These are phyloP conservation scores for Erucastrum elatum DNA, from an alignment of 345 rosid species.

Conservation along the genomic window DNA sequence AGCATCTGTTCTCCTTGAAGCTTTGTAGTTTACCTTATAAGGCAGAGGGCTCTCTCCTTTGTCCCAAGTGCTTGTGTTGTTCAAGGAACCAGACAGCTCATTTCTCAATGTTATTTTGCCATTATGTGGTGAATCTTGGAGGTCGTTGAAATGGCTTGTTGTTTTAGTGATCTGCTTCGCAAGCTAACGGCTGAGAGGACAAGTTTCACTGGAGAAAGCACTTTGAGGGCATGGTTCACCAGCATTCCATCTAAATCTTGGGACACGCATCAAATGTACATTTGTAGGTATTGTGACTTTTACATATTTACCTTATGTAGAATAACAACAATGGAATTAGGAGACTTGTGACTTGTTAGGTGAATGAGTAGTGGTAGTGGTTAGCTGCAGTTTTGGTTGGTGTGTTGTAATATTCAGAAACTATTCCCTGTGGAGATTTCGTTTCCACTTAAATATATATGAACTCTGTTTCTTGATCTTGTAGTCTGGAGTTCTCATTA, in stretches of 20 bases:
- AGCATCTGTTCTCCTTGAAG: slow-evolving; percentile 78
- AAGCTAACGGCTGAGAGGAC: too few species aligned
- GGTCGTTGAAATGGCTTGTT: not conserved
- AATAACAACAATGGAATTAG: not conserved
- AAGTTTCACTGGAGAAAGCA: not conserved
- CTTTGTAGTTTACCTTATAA: slow-evolving; percentile 46
- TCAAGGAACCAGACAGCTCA: slow-evolving; percentile 29
- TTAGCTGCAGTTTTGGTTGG: slow-evolving; percentile 42
- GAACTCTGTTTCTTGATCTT: not conserved
- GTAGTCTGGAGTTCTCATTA: not conserved
- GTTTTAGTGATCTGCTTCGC: not conserved
- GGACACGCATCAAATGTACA: slow-evolving; percentile 41
- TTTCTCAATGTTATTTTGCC: slow-evolving; percentile 13
- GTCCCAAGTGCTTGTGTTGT: slow-evolving; percentile 46
- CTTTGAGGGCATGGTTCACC: slow-evolving; percentile 20
- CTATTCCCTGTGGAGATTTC: slow-evolving; percentile 25
- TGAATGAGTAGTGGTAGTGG: slow-evolving; percentile 23
- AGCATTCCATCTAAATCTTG: not conserved
- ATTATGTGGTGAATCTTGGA: slow-evolving; percentile 14
- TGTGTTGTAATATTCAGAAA: slow-evolving; percentile 35
- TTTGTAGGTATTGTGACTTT: slow-evolving; percentile 57
- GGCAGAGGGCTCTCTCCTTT: not conserved
- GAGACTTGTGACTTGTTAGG: slow-evolving; percentile 28
- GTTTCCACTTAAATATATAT: slow-evolving; percentile 25
- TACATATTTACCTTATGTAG: slow-evolving; percentile 44